Base-by-base conservation (phyloP, 495 filamentous ascomycete genomes). In the Parmelia sp. region DNA sequence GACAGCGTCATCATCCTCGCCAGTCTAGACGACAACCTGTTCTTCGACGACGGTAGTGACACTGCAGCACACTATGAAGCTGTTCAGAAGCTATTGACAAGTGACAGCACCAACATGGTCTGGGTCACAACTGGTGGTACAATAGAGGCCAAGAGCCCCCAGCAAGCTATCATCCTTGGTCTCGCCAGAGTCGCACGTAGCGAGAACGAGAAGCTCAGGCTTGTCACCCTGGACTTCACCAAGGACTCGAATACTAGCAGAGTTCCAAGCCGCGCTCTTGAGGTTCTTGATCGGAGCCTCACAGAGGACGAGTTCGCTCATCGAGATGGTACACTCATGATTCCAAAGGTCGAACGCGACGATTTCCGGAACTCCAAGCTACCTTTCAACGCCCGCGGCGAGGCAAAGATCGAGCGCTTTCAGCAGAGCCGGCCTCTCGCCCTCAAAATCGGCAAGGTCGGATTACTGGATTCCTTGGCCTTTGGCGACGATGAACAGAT, bases 401-500 rank as follows among this genome's bases (percentile, higher is more conserved):
- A 67, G 25, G 39, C 60, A 40, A 49, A 51, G 25, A 36, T 61
- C 25, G 62, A 68, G 49, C 62, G 40, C 11, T 65, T 71, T 60
- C 29, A 66, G 17, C 65, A 71, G 45, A 56, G 37, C 12, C 69
- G 69, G 21, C 59, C 67, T 3, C 69, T 71, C 12, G 56, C 60
- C 9, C 63, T 71, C 23, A 70, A 64, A 49, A 70, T 70, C 31
- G 67, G 68, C 11, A 70, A 64, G 29, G 58, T 69, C 42, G 68
- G 68, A 4, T 27, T 70, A 11, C 47, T 70, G 35, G 67, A 70
- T n/a, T 70, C 68, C 3, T 47, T 70, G 6, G 62, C 55, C 19
- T 70, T 70, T 40, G 67, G 42, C 15, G 70, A 69, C 17, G 70
- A 72, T 36, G 66, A 68, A 21, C 58, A 69, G 5, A 66, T 71